Conservation (phyloP, 345 rosid species). For the Melastoma malabathricum region DNA sequence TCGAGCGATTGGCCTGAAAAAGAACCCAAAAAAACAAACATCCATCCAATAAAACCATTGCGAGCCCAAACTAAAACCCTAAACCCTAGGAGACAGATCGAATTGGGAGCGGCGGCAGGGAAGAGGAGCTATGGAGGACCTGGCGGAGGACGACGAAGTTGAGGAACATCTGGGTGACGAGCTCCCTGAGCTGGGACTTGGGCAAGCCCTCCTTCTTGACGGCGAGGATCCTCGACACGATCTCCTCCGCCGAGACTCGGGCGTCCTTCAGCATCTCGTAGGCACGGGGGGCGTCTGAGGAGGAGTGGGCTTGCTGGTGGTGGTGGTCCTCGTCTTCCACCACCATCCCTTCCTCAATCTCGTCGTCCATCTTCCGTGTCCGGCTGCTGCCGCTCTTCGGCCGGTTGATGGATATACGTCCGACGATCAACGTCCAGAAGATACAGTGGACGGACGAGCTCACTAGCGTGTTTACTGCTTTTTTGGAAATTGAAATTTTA, state of each 20-base stretch:
- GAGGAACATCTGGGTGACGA: conserved; percentile 74
- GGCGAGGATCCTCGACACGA: conserved; percentile 51
- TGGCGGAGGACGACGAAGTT: conserved; percentile 78
- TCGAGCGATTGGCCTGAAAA: conserved; percentile 54
- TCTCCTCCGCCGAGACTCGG: conserved; percentile 66
- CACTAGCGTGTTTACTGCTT: no score
- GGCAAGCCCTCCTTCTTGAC: conserved; percentile 40
- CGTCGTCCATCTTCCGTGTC: conserved; percentile 59
- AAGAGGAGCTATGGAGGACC: conserved; percentile 33
- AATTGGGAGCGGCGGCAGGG: not conserved
- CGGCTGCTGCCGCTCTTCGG: not conserved
- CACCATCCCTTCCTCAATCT: conserved; percentile 64
- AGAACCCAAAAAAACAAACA: not conserved
- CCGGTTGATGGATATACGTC: no score
- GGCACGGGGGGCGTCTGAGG: conserved; percentile 14
- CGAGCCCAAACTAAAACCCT: not conserved
- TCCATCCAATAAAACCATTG: not conserved
- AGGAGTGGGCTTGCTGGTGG: conserved; percentile 1
- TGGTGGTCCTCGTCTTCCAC: conserved; percentile 25
- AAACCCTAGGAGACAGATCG: conserved; percentile 8
- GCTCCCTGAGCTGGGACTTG: conserved; percentile 58
- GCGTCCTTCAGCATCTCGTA: conserved; percentile 52
- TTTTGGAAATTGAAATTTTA: no score
- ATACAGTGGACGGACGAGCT: no score
- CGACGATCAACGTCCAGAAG: no score